These are phyloP conservation scores for Suillus placidus DNA, from an alignment of 768 basidiomycete genomes.

Conservation along the genomic window DNA sequence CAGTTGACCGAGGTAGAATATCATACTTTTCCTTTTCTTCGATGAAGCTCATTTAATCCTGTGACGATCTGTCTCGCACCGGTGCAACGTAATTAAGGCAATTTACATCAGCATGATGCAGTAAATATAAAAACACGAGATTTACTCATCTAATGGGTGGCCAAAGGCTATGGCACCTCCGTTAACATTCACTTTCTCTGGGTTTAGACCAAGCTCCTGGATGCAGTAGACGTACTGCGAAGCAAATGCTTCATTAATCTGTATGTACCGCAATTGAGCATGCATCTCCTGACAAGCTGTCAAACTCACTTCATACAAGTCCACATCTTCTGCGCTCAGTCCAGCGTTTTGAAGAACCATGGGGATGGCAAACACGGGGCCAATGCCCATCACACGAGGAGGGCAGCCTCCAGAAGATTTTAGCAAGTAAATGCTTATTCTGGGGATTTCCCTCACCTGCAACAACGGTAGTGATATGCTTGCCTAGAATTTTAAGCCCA, in stretches of 20 bases:
- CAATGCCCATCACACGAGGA: conserved; percentile 88
- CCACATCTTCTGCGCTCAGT: conserved; percentile 68
- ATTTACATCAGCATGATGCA: conserved; percentile 14
- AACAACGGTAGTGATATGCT: conserved; percentile 73
- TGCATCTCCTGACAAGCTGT: background rate
- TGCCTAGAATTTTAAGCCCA: conserved; percentile 73
- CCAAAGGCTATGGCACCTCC: conserved; percentile 90
- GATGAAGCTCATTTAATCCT: conserved; percentile 72
- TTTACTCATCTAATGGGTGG: conserved; percentile 75
- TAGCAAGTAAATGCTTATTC: background rate
- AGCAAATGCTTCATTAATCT: conserved; percentile 94
- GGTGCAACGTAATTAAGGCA: conserved; percentile 62
- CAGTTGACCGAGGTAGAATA: conserved; percentile 2
- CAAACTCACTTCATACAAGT: conserved; percentile 69
- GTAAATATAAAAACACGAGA: background rate
- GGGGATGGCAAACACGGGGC: conserved; percentile 84
- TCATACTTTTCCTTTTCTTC: conserved; percentile 68
- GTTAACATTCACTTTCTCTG: conserved; percentile 81
- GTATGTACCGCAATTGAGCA: conserved; percentile 3
- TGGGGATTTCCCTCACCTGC: conserved; percentile 45
- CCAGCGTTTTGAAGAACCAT: conserved; percentile 70
- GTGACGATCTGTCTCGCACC: conserved; percentile 85
- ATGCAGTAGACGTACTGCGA: conserved; percentile 79
- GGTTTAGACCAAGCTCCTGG: conserved; percentile 62
- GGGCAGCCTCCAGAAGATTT: conserved; percentile 51